These are phyloP conservation scores for Boletus smithii DNA, from an alignment of 1,284 basidiomycete species.

Conservation along the genomic window DNA sequence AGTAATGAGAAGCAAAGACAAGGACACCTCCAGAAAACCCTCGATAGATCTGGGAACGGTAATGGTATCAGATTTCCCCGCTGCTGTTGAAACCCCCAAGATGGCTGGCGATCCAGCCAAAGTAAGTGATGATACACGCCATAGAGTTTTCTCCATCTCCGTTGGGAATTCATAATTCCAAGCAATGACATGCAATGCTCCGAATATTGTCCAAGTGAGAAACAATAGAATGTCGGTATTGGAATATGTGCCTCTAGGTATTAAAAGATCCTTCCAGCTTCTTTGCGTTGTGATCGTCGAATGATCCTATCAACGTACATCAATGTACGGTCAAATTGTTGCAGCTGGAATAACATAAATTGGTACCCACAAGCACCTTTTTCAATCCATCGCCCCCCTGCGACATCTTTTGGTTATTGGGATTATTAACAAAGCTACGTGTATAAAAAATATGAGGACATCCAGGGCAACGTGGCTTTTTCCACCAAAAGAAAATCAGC, in stretches of 20 bases:
- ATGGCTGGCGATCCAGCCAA: not conserved
- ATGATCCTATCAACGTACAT: not conserved
- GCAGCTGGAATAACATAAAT: not conserved
- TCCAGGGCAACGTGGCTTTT: constrained; percentile 29
- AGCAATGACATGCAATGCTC: not conserved
- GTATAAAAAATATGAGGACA: not conserved
- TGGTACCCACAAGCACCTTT: not conserved
- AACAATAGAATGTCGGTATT: not conserved
- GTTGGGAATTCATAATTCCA: constrained; percentile 6
- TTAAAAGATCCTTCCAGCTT: not conserved
- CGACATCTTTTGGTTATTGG: not conserved
- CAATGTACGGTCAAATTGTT: not conserved
- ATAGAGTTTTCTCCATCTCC: not conserved
- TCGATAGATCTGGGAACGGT: not conserved
- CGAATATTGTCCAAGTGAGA: constrained; percentile 1
- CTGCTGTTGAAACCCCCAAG: not conserved
- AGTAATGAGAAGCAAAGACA: too few relatives aligned
- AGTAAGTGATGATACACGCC: not conserved
- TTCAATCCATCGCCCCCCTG: not conserved
- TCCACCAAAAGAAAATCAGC: constrained; percentile 35
- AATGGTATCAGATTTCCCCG: too few relatives aligned
- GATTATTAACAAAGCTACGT: not conserved
- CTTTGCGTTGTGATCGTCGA: not conserved
- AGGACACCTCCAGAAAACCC: too few relatives aligned
- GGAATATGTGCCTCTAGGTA: not conserved